These are phyloP conservation scores for Amphirosellinia nigrospora DNA, from an alignment of 495 filamentous ascomycete genomes.

Conservation along the genomic window DNA sequence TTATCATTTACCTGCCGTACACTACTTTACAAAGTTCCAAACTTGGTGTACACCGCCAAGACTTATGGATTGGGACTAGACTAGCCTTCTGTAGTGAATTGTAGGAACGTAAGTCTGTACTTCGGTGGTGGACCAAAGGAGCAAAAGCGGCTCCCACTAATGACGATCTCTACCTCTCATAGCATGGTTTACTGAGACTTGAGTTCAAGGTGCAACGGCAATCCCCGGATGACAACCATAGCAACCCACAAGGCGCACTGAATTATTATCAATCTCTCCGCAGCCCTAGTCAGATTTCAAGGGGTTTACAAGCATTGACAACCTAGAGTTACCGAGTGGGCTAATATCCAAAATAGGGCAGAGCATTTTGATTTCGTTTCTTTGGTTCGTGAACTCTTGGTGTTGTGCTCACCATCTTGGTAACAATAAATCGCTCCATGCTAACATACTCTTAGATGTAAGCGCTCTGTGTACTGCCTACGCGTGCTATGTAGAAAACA, in stretches of 20 bases:
- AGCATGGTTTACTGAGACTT: neutral
- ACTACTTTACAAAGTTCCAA: constrained; percentile 10
- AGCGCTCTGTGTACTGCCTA: neutral
- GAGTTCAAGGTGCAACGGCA: constrained; percentile 23
- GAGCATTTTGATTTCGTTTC: neutral
- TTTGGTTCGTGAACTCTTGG: neutral
- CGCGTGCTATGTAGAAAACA: neutral
- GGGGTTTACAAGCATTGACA: neutral
- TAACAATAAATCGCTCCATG: neutral
- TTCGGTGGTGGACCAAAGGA: constrained; percentile 1
- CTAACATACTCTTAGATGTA: neutral
- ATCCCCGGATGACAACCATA: constrained; percentile 21
- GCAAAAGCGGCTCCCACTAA: constrained; percentile 17
- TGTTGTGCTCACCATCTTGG: neutral
- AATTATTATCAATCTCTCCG: neutral
- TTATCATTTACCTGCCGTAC: constrained; percentile 2
- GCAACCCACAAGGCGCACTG: constrained; percentile 2
- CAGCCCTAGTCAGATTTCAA: neutral
- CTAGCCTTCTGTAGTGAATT: constrained; percentile 18
- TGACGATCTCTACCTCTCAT: constrained; percentile 18
- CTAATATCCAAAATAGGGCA: neutral
- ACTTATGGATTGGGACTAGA: constrained; percentile 6
- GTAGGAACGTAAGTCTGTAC: neutral
- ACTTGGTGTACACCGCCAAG: constrained; percentile 13
- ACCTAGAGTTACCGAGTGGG: neutral